phyloP scores from a whole-genome alignment of 805 yeast genomes.

The Metschnikowia hibisci region DNA sequence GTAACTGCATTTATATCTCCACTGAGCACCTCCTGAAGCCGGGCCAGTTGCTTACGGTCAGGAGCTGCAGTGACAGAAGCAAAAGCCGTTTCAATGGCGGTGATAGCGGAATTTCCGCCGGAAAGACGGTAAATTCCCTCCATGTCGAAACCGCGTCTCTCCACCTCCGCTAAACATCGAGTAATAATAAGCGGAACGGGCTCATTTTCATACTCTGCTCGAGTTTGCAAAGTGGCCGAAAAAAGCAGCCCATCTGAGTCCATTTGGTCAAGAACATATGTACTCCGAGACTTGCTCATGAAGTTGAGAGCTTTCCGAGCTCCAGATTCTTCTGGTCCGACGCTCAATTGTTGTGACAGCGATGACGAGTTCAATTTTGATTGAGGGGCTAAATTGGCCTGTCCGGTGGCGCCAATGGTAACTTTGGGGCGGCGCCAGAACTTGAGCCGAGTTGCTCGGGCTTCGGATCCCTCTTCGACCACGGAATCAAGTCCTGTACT shows the following conservation, averaged over 20 bases:
- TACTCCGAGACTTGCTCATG: slow-evolving; percentile 43
- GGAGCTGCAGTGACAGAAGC: slow-evolving; percentile 25
- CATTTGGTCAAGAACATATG: slow-evolving; percentile 41
- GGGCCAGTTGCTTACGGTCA: slow-evolving; percentile 32
- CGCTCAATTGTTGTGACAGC: background rate
- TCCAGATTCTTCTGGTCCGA: slow-evolving; percentile 5
- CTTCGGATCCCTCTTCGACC: slow-evolving; percentile 23
- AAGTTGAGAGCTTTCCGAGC: slow-evolving; percentile 15
- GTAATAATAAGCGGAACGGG: slow-evolving; percentile 68
- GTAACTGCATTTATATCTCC: slow-evolving; percentile 86
- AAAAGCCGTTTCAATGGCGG: slow-evolving; percentile 42
- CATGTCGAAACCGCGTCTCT: slow-evolving; percentile 62
- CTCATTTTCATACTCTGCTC: slow-evolving; percentile 60
- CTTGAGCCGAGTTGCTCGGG: slow-evolving; percentile 40
- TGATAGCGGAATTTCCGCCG: slow-evolving; percentile 71
- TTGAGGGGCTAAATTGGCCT: background rate
- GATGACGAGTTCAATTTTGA: slow-evolving; percentile 1
- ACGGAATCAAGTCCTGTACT: slow-evolving; percentile 9
- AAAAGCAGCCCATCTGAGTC: slow-evolving; percentile 32
- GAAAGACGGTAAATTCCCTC: slow-evolving; percentile 93
- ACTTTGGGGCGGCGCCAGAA: slow-evolving; percentile 45
- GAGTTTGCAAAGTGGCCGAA: slow-evolving; percentile 55
- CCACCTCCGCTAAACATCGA: slow-evolving; percentile 73
- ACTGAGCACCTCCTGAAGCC: slow-evolving; percentile 34
- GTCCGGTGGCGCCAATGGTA: slow-evolving; percentile 14